Evolutionary conservation across 2,329 filamentous ascomycete species (phyloP).

Genomic region (Monilinia laxa): DNA sequence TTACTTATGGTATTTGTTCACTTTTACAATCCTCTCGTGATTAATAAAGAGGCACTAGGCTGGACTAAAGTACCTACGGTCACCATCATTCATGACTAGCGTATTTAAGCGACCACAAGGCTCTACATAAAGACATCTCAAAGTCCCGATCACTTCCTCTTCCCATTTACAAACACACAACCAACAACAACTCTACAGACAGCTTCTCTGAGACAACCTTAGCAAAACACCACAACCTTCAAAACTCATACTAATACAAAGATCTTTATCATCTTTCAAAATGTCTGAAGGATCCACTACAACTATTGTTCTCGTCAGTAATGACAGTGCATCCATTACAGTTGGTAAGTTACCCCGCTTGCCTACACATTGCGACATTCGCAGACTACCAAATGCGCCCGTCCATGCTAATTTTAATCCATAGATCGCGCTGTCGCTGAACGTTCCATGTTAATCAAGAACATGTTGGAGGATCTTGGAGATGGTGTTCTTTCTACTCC

Average conservation of each 20-base stretch:
- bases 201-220: neutral
- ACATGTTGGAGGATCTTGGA: conserved; percentile 93
- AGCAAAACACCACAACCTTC: neutral
- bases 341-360: conserved; percentile 48
- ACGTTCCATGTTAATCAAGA: conserved; percentile 94
- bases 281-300: conserved; percentile 40
- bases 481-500: conserved; percentile 52
- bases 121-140: conserved; percentile 13
- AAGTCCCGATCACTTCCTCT: neutral
- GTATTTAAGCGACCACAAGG: conserved; percentile 11
- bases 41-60: too few relatives aligned
- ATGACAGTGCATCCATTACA: conserved; percentile 49
- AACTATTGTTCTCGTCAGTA: conserved; percentile 49
- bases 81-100: neutral
- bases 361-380: conserved; percentile 9
- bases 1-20: too few relatives aligned
- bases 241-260: neutral
- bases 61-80: neutral
- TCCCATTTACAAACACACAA: conserved; percentile 8
- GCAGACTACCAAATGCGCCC: conserved; percentile 21
- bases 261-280: conserved; percentile 25
- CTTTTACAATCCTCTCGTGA: too few relatives aligned
- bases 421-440: conserved; percentile 78
- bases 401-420: conserved; percentile 39
- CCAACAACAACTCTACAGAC: conserved; percentile 10